Conservation (phyloP, 2,329 filamentous ascomycete species). For the Xylariaceae sp. region DNA sequence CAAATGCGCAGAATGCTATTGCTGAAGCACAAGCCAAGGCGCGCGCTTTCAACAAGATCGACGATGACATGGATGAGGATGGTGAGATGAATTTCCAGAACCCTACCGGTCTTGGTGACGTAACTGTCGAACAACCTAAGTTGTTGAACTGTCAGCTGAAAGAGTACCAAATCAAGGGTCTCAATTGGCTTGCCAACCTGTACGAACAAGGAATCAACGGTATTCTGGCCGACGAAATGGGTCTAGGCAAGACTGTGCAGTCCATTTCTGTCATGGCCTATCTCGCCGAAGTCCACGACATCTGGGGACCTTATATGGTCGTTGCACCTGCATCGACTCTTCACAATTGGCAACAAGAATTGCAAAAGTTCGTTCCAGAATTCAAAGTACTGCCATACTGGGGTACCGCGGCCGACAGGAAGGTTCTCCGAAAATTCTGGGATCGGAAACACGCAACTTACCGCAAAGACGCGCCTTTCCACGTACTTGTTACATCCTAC, state of each 20-base stretch:
- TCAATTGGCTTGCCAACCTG: constrained; percentile 98
- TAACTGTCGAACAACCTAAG: constrained; percentile 91
- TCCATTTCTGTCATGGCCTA: constrained; percentile 99
- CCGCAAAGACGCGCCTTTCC: constrained; percentile 87
- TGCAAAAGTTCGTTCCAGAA: constrained; percentile 86
- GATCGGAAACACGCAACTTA: constrained; percentile 97
- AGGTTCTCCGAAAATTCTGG: constrained; percentile 97
- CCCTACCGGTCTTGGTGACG: constrained; percentile 87
- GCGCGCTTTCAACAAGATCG: constrained; percentile 80
- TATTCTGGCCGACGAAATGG: constrained; percentile 98
- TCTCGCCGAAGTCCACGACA: constrained; percentile 92
- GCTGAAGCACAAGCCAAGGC: constrained; percentile 92
- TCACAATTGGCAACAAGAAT: constrained; percentile 99
- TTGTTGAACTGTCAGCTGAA: constrained; percentile 92
- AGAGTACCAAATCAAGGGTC: constrained; percentile 97
- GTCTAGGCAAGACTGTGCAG: constrained; percentile 97
- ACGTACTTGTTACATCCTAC: constrained; percentile 94
- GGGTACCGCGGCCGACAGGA: constrained; percentile 90
- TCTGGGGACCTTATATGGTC: constrained; percentile 96
- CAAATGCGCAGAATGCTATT: constrained; percentile 93
- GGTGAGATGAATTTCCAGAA: constrained; percentile 99
- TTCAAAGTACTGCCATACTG: constrained; percentile 97
- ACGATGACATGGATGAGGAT: constrained; percentile 74
- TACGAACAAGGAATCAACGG: constrained; percentile 99
- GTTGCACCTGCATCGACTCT: constrained; percentile 94